Conservation (phyloP, 208 protist species). For the Leptomonas pyrrhocoris region DNA sequence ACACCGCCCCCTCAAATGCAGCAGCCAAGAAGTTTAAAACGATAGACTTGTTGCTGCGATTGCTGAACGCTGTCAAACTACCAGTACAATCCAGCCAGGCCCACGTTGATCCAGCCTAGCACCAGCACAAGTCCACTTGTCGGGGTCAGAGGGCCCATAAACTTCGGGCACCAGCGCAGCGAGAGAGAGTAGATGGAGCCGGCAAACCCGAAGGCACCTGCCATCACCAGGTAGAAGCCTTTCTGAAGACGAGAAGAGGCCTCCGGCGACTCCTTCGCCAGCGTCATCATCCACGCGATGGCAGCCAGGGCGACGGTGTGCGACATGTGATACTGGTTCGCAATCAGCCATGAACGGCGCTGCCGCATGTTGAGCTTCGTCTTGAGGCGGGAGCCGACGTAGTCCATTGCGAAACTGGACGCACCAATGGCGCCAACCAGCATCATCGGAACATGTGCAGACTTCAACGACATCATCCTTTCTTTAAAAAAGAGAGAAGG, state of each 20-base stretch:
- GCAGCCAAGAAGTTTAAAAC: no score
- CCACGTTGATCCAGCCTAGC: constrained; percentile 64
- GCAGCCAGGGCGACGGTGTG: constrained; percentile 48
- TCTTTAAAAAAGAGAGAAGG: no score
- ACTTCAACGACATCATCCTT: constrained; percentile 15
- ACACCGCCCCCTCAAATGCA: no score
- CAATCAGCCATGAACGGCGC: constrained; percentile 54
- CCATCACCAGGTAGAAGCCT: constrained; percentile 55
- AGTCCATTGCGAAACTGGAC: constrained; percentile 41
- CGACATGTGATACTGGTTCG: constrained; percentile 53
- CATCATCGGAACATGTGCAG: constrained; percentile 30
- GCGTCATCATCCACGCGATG: constrained; percentile 36
- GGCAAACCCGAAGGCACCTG: constrained; percentile 58
- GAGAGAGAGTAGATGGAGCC: constrained; percentile 76
- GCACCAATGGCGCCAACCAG: constrained; percentile 39
- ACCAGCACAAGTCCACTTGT: constrained; percentile 71
- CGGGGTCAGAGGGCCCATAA: constrained; percentile 64
- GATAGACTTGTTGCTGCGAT: no score
- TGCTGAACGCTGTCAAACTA: not conserved
- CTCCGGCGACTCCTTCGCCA: constrained; percentile 31
- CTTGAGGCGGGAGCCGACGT: constrained; percentile 30
- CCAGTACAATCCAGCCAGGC: constrained; percentile 56
- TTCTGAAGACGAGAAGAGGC: constrained; percentile 40
- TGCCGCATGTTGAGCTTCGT: constrained; percentile 37
- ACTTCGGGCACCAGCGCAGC: constrained; percentile 46